Conservation (phyloP, 1,284 basidiomycete species). For the Rhodotorula sp. region DNA sequence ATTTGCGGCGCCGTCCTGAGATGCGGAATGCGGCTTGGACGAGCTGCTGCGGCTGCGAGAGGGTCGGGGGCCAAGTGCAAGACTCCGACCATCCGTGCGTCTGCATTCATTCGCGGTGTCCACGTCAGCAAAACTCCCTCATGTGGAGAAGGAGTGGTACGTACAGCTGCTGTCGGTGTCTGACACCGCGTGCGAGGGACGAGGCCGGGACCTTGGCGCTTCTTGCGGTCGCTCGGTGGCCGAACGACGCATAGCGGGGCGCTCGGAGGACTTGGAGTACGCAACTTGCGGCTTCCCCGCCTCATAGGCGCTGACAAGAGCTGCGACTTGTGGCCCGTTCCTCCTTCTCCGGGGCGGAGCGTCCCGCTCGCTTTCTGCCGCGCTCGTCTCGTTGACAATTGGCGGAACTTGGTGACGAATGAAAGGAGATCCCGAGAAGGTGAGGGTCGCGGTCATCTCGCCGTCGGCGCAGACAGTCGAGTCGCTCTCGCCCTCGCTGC, state of each 20-base stretch:
- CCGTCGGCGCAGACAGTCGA: constrained; percentile 78
- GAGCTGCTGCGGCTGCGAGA: constrained; percentile 18
- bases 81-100: constrained; percentile 37
- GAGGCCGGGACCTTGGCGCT: not conserved
- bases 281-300: too few relatives aligned
- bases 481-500: constrained; percentile 63
- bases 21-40: constrained; percentile 24
- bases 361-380: constrained; percentile 49
- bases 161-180: constrained; percentile 21
- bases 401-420: constrained; percentile 5
- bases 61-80: constrained; percentile 21
- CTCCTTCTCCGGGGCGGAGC: not conserved
- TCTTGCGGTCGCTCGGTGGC: constrained; percentile 20
- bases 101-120: constrained; percentile 46
- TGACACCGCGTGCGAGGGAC: not conserved
- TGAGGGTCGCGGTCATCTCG: constrained; percentile 13
- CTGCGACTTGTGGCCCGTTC: constrained; percentile 10
- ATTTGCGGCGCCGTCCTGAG: not conserved
- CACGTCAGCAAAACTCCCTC: too few relatives aligned
- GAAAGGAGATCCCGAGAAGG: constrained; percentile 21
- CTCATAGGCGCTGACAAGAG: constrained; percentile 11
- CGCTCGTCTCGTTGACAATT: constrained; percentile 45
- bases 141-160: not conserved
- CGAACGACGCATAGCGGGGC: constrained; percentile 10
- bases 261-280: not conserved